Evolutionary conservation across 2,329 filamentous ascomycete species (phyloP).

Genomic region (Penicillium sclerotiorum): DNA sequence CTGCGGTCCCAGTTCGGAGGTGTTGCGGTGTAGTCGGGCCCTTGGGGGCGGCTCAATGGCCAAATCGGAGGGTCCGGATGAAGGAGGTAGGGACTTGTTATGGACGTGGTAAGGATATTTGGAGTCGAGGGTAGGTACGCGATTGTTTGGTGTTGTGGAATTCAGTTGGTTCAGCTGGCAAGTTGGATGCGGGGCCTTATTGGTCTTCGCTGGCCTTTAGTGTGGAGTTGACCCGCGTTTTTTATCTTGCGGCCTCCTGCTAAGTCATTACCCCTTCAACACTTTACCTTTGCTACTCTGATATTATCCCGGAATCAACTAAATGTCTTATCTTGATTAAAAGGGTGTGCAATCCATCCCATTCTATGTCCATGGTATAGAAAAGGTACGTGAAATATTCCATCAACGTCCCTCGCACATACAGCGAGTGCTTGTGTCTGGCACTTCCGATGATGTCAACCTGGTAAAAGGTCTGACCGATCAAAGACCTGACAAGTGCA

Average conservation of each 20-base stretch:
- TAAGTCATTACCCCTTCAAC: background rate
- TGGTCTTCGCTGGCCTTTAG: conserved; percentile 13
- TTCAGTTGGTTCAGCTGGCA: background rate
- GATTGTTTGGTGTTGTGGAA: too few species aligned
- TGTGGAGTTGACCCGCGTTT: background rate
- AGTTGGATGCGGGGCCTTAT: conserved; percentile 15
- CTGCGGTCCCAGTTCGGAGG: conserved; percentile 10
- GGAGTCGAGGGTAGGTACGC: too few species aligned
- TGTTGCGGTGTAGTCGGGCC: conserved; percentile 9
- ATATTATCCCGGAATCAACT: too few species aligned
- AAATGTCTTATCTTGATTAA: too few species aligned
- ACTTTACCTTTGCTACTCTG: background rate
- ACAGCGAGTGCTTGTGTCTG: background rate
- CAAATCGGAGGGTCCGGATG: background rate
- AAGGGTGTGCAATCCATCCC: too few species aligned
- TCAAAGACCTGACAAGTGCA: conserved; percentile 28
- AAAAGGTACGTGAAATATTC: too few species aligned
- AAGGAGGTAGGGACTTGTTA: background rate
- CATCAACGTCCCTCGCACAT: background rate
- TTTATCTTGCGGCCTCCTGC: background rate
- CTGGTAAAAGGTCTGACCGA: conserved; percentile 53
- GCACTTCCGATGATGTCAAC: conserved; percentile 46
- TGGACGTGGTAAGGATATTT: background rate
- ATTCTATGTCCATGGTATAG: too few species aligned
- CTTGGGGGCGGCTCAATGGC: conserved; percentile 12